These are phyloP conservation scores for Trametopsis cervina DNA, from an alignment of 768 basidiomycete genomes.

Conservation along the genomic window DNA sequence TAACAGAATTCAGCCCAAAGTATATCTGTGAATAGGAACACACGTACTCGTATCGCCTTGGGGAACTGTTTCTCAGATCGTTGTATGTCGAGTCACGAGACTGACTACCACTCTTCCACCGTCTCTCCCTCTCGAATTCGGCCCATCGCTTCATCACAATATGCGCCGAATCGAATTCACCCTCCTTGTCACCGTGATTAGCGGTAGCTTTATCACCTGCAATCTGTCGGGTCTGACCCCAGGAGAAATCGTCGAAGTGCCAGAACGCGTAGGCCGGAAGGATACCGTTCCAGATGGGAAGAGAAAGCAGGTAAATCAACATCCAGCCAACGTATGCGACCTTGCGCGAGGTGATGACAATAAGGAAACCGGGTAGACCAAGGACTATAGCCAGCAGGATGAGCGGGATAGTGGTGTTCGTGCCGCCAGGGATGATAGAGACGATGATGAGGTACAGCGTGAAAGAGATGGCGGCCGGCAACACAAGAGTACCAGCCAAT, in stretches of 20 bases:
- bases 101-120: conserved; percentile 84
- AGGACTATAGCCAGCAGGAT: conserved; percentile 90
- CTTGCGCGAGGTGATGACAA: conserved; percentile 94
- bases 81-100: conserved; percentile 74
- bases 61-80: conserved; percentile 39
- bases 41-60: conserved; percentile 46
- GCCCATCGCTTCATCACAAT: conserved; percentile 99
- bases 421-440: conserved; percentile 75
- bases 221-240: conserved; percentile 90
- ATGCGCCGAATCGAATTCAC: conserved; percentile 92
- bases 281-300: conserved; percentile 96
- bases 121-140: conserved; percentile 92
- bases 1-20: conserved; percentile 5
- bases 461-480: conserved; percentile 97
- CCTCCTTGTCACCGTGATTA: conserved; percentile 88
- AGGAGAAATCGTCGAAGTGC: conserved; percentile 98
- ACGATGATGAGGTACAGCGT: conserved; percentile 89
- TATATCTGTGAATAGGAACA: conserved; percentile 1
- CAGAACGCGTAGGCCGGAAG: conserved; percentile 96
- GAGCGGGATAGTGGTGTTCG: conserved; percentile 83
- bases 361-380: conserved; percentile 91
- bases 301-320: conserved; percentile 84
- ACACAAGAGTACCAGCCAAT: conserved; percentile 88
- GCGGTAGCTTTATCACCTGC: conserved; percentile 61
- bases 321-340: conserved; percentile 96